phyloP scores from a whole-genome alignment of 257 asterid genomes.

The Solanum appendiculatum region DNA sequence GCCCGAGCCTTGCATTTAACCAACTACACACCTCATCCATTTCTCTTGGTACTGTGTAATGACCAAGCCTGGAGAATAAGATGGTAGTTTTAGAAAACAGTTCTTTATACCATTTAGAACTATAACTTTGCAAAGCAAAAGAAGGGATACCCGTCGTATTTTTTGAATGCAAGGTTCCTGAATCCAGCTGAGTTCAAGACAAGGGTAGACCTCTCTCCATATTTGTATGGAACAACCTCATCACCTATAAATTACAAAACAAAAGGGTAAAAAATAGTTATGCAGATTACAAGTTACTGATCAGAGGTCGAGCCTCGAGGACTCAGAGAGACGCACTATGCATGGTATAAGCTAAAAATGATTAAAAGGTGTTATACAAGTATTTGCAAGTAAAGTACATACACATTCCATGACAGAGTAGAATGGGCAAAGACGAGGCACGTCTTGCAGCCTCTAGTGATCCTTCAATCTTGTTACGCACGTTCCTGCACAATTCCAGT shows the following conservation, averaged over 20 bases:
- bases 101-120: neutral
- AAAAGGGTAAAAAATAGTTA: neutral
- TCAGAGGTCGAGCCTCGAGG: neutral
- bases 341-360: neutral
- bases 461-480: slow-evolving; percentile 71
- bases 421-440: slow-evolving; percentile 85
- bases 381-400: slow-evolving; percentile 11
- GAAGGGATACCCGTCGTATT: slow-evolving; percentile 54
- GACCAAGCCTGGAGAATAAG: slow-evolving; percentile 58
- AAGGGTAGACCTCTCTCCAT: slow-evolving; percentile 70
- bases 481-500: slow-evolving; percentile 39
- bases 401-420: slow-evolving; percentile 87
- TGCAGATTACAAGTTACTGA: neutral
- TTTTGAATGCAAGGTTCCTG: slow-evolving; percentile 48
- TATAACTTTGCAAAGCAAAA: neutral
- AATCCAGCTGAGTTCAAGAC: slow-evolving; percentile 76
- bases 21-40: slow-evolving; percentile 87
- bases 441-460: slow-evolving; percentile 78
- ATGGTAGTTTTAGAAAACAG: neutral
- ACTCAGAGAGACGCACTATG: neutral
- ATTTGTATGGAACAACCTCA: slow-evolving; percentile 66
- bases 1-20: slow-evolving; percentile 46
- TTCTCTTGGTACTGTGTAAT: slow-evolving; percentile 80
- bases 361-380: neutral
- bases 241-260: slow-evolving; percentile 41